These are phyloP conservation scores for Fusarium drepaniforme DNA, from an alignment of 2,329 filamentous ascomycete genomes.

Conservation along the genomic window DNA sequence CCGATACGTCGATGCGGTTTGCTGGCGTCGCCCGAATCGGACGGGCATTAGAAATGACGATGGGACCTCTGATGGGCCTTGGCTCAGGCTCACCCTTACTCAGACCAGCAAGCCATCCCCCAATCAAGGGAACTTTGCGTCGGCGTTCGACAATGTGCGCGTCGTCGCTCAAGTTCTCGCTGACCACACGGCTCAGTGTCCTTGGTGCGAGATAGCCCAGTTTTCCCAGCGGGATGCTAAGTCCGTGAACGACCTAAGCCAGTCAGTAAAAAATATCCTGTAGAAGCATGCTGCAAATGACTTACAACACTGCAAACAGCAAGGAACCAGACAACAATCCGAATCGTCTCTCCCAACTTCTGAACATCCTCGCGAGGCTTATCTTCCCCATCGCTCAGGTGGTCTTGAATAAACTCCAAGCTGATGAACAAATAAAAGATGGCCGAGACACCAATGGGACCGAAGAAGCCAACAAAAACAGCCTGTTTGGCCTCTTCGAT, in stretches of 20 bases:
- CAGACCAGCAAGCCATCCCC: conserved; percentile 16
- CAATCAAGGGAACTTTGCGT: conserved; percentile 35
- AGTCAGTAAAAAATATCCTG: background rate
- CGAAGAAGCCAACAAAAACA: conserved; percentile 91
- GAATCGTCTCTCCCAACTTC: conserved; percentile 73
- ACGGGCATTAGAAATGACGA: conserved; percentile 24
- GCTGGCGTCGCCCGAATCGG: conserved; percentile 13
- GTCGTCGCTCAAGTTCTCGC: conserved; percentile 39
- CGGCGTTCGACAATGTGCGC: conserved; percentile 11
- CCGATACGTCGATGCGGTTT: background rate
- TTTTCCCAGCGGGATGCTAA: conserved; percentile 84
- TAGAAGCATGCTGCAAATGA: conserved; percentile 24
- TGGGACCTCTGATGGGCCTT: conserved; percentile 3
- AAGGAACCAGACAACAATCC: conserved; percentile 87
- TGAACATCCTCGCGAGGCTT: conserved; percentile 51
- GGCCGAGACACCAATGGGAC: conserved; percentile 90
- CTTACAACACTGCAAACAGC: conserved; percentile 85
- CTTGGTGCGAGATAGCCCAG: conserved; percentile 72
- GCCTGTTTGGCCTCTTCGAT: conserved; percentile 82
- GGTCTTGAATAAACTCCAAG: conserved; percentile 75
- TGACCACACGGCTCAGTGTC: conserved; percentile 60
- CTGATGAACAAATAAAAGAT: conserved; percentile 91
- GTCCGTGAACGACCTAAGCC: conserved; percentile 75
- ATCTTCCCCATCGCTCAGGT: conserved; percentile 67
- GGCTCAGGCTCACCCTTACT: background rate